Base-by-base conservation (phyloP, 2,329 filamentous ascomycete species). In the Aschersonia sp. region DNA sequence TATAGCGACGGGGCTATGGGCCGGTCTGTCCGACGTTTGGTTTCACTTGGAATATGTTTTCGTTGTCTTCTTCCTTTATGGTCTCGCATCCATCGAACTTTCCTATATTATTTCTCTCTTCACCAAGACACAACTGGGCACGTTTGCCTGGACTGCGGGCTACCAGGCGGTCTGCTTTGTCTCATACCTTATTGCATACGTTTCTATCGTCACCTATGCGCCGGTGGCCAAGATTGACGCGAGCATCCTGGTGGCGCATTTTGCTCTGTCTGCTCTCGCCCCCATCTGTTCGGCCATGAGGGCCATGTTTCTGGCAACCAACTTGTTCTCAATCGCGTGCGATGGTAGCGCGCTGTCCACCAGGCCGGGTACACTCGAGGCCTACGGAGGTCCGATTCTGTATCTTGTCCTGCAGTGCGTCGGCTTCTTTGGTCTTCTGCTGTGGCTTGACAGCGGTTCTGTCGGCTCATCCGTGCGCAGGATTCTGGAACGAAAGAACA, bases 21-120 rank as follows among this genome's bases (percentile, higher is more conserved):
- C 75, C 1, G 76, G 72, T 2, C 64, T 76, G 30, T 81, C 80
- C 0, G 60, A 70, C 48, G 73, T 82, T 5, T 94, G 85, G 80
- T 95, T 86, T 56, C 74, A 83, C 49, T 70, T 88, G 5, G 85
- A 79, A 42, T 94, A 94, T 59, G 68, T 96, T 8, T 94, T 94
- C 60, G 64, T 90, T 10, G 72, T 94, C 40, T 79, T 95, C 53
- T 75, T 83, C 49, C 73, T 95, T 0, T 95, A 90, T 60, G 87
- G 87, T 1, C 64, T 95, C 5, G 79, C 85, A 0, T 83, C 87
- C 0, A 86, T 78, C 4, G 67, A 94, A 4, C 69, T 89, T 46
- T 77, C 83, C 2, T 96, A 96, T 62, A 69, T 90, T 39, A 73
- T 94, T 42, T 94, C 88, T 0, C 75, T 95, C 0, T 84, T 88